phyloP scores from a whole-genome alignment of 495 filamentous ascomycete species.

The Lasiosphaeria hispida region DNA sequence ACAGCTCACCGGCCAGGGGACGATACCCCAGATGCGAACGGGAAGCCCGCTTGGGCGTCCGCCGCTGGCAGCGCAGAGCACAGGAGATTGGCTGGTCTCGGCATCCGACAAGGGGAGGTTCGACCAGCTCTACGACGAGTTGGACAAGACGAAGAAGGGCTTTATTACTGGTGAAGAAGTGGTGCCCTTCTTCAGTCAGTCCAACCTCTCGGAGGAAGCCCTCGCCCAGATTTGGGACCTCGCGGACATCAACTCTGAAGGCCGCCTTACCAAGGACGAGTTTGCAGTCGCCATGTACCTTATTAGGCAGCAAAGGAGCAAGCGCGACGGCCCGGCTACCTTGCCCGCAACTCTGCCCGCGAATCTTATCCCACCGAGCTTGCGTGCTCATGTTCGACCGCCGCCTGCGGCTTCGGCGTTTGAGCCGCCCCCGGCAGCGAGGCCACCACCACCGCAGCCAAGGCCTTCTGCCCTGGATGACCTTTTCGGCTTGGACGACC shows the following conservation, averaged over 20 bases:
- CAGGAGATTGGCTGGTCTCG: constrained; percentile 80
- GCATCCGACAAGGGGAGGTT: constrained; percentile 82
- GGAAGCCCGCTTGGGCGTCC: constrained; percentile 68
- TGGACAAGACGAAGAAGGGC: constrained; percentile 76
- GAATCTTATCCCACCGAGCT: constrained; percentile 81
- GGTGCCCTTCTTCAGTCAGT: constrained; percentile 91
- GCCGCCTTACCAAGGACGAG: constrained; percentile 79
- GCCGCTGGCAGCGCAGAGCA: constrained; percentile 57
- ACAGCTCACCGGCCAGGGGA: constrained; percentile 45
- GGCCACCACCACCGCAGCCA: constrained; percentile 48
- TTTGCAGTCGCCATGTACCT: constrained; percentile 98
- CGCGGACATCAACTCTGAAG: constrained; percentile 88
- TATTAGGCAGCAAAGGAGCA: constrained; percentile 80
- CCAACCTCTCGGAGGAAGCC: constrained; percentile 81
- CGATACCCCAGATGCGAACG: constrained; percentile 48
- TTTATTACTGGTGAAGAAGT: constrained; percentile 91
- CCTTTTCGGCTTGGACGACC: constrained; percentile 82
- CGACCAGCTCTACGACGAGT: constrained; percentile 74
- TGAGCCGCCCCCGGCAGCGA: constrained; percentile 44
- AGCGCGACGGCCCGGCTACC: constrained; percentile 54
- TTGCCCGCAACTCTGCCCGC: constrained; percentile 74
- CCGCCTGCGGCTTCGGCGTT: constrained; percentile 46
- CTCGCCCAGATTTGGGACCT: constrained; percentile 98
- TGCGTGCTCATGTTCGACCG: constrained; percentile 66
- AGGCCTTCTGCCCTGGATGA: constrained; percentile 80